A percentile compares a stretch with the other conserved stretches of the same genome.
Evolutionary conservation across 192 early-diverging fungal species (phyloP).

Genomic region (Haplosporangium gracile): DNA sequence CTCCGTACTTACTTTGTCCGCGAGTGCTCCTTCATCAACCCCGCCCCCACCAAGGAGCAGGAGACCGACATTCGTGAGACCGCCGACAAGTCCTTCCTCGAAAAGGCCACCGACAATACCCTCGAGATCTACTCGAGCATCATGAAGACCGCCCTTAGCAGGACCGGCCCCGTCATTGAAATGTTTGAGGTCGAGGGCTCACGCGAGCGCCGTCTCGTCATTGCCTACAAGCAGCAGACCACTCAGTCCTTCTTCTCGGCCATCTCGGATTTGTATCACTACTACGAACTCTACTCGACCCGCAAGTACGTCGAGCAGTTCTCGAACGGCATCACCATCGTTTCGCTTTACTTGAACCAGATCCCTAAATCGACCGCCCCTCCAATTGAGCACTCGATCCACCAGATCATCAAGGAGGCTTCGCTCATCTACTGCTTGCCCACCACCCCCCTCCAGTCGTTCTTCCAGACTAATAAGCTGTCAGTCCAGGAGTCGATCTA

Average conservation of each 20-base stretch:
- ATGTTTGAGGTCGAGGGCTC: conserved; percentile 89
- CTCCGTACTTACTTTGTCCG: conserved; percentile 96
- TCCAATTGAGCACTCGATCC: conserved; percentile 89
- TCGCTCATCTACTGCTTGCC: conserved; percentile 97
- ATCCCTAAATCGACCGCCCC: conserved; percentile 80
- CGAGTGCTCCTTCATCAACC: conserved; percentile 91
- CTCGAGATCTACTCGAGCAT: conserved; percentile 88
- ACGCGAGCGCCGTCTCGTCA: conserved; percentile 91
- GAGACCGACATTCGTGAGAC: conserved; percentile 85
- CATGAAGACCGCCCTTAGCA: conserved; percentile 85
- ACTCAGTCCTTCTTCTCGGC: conserved; percentile 95
- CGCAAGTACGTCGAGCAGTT: conserved; percentile 99
- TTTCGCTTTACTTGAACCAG: conserved; percentile 92
- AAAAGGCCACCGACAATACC: conserved; percentile 94
- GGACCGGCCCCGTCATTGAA: conserved; percentile 94
- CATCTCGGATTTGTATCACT: conserved; percentile 98
- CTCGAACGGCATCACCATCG: conserved; percentile 96
- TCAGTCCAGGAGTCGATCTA: conserved; percentile 97
- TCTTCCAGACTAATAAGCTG: conserved; percentile 92
- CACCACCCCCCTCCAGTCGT: conserved; percentile 91
- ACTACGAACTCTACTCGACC: conserved; percentile 94
- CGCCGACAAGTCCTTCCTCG: conserved; percentile 92
- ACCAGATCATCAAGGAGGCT: conserved; percentile 97
- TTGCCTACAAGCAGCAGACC: conserved; percentile 91
- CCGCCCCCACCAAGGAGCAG: conserved; percentile 80